Evolutionary conservation across 495 filamentous ascomycete species (phyloP).

Genomic region (Daldinia concentrica): DNA sequence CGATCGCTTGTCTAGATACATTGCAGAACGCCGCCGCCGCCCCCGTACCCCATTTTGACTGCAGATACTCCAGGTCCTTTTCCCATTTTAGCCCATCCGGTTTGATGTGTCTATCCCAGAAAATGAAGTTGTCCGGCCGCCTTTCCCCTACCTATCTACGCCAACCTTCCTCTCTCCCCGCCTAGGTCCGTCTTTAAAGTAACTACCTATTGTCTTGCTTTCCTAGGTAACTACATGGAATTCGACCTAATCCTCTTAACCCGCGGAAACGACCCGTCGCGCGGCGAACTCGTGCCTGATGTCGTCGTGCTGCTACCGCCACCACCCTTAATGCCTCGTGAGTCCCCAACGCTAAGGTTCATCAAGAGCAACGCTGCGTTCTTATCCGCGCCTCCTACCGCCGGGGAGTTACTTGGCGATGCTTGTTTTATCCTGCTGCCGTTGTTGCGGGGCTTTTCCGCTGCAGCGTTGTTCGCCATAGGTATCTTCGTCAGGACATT

Average conservation of each 20-base stretch:
- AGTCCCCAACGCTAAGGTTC: constrained; percentile 62
- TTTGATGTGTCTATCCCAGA: neutral
- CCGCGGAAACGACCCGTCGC: constrained; percentile 30
- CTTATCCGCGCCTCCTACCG: constrained; percentile 52
- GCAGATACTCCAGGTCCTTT: neutral
- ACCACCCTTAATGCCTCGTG: neutral
- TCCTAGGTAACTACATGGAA: constrained; percentile 43
- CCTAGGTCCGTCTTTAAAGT: neutral
- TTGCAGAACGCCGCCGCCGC: neutral
- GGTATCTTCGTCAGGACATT: too few species aligned
- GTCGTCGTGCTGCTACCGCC: constrained; percentile 5
- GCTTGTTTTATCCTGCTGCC: neutral
- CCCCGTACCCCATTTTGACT: neutral
- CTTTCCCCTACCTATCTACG: neutral
- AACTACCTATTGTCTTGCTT: neutral
- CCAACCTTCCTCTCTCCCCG: neutral
- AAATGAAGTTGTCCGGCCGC: neutral
- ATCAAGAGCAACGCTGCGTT: constrained; percentile 67
- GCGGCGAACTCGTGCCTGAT: constrained; percentile 19
- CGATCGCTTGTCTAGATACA: neutral
- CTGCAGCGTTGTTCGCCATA: neutral
- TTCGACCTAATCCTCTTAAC: constrained; percentile 52
- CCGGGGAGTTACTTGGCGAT: neutral
- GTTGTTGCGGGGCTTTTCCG: neutral
- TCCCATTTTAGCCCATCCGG: neutral